These are phyloP conservation scores for Penicillium manginii DNA, from an alignment of 495 filamentous ascomycete species.

Conservation along the genomic window DNA sequence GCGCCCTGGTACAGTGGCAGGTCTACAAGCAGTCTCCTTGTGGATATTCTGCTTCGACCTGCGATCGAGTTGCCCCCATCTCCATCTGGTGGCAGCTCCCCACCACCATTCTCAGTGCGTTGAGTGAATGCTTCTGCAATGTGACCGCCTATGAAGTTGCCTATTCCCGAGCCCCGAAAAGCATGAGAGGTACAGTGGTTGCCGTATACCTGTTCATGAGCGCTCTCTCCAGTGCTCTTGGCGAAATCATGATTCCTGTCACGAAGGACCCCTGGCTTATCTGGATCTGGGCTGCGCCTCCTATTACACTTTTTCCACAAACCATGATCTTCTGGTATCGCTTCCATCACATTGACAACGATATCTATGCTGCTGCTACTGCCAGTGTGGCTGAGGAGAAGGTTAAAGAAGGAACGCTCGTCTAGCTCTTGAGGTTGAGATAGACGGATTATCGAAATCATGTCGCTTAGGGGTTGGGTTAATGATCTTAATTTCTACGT, in stretches of 20 bases:
- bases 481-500: no score
- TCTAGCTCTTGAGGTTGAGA: no score
- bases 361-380: not conserved
- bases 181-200: constrained; percentile 71
- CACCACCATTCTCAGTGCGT: constrained; percentile 58
- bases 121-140: constrained; percentile 71
- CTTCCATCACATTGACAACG: not conserved
- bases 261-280: not conserved
- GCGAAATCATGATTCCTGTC: not conserved
- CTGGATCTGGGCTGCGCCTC: not conserved
- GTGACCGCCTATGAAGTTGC: constrained; percentile 75
- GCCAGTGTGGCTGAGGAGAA: no score
- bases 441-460: no score
- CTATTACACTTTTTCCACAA: not conserved
- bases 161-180: constrained; percentile 68
- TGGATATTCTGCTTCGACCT: constrained; percentile 52
- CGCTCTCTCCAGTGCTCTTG: not conserved
- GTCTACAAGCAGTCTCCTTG: constrained; percentile 61
- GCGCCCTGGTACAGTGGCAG: constrained; percentile 65
- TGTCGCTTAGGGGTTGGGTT: no score
- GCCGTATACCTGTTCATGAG: constrained; percentile 49
- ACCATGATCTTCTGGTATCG: not conserved
- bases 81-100: constrained; percentile 58
- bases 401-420: no score
- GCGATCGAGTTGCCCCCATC: constrained; percentile 49